Base-by-base conservation (phyloP, 179 eudicot genomes). In the Beta corolliflora region DNA sequence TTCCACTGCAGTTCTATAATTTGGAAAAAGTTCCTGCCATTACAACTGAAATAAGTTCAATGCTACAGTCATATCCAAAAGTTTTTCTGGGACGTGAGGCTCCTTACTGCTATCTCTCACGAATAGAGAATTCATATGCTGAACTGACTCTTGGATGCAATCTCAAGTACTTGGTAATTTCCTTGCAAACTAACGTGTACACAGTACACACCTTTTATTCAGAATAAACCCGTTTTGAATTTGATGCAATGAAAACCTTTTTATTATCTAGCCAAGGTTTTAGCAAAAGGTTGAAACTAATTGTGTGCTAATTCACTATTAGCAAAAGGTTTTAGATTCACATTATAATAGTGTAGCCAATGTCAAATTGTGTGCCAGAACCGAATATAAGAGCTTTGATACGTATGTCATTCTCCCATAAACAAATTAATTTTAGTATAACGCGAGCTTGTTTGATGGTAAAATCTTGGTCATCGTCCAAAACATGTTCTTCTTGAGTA, bases 121-220 rank as follows among this genome's bases (percentile, higher is more conserved):
- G 87, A 44, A 85, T 94, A n/a, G 97, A 88, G 68, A 86, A 88
- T 85, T 86, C 92, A 14, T 89, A 78, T 83, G 93, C 90, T 75
- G 99, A 93, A 83, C 84, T 96, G 75, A 96, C 97, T 83, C 86
- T 96, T 76, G 99, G 98, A 76, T 96, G 96, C 92, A 96, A 90
- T 83, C 91, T 96, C 54, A 91, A 85, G 77, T 89, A 87, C 50
- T 86, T 91, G 97, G 98, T 96, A 91, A 73, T 60, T 54, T 76
- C 73, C 59, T 46, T 71, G 8, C 41, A 1, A 69, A 19, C 65
- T 82, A 76, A 72, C 60, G 80, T 65, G 76, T 52, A 50, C n/a
- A n/a, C n/a, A n/a, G 29, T 25, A 25, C 65, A 69, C 44, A 60
- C 41, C n/a, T 63, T 41, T 63, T 77, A 44, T 23, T 21, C 16